These are phyloP conservation scores for Debaryomyces robertsiae DNA, from an alignment of 1,139 yeast species.

Conservation along the genomic window DNA sequence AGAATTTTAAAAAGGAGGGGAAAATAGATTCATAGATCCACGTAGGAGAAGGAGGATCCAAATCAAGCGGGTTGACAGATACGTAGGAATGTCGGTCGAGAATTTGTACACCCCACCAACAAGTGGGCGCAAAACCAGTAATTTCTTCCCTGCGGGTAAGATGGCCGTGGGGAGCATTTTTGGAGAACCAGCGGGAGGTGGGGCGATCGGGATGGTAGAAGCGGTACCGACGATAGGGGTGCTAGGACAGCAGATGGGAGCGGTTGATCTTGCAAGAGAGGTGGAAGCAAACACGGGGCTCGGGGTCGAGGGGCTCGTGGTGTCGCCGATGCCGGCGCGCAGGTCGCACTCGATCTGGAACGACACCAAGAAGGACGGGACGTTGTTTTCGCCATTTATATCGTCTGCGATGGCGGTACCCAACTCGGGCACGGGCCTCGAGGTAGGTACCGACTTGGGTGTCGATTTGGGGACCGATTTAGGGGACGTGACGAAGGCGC, in stretches of 20 bases:
- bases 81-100: constrained; percentile 2
- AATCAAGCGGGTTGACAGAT: neutral
- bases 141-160: constrained; percentile 10
- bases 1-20: no score
- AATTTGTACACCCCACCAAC: constrained; percentile 3
- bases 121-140: constrained; percentile 13
- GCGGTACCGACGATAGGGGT: neutral
- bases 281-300: neutral
- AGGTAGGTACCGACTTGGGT: no score
- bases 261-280: neutral
- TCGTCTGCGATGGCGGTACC: neutral
- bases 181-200: neutral
- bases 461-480: no score
- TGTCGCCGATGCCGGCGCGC: neutral
- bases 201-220: neutral
- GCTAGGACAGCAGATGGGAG: neutral
- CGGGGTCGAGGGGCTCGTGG: neutral
- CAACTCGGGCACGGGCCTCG: no score
- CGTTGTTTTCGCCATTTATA: constrained; percentile 13
- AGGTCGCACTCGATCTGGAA: constrained; percentile 14
- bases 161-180: no score
- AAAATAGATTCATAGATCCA: no score
- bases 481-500: no score
- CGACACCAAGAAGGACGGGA: constrained; percentile 12
- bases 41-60: no score